Base-by-base conservation (phyloP, 257 asterid genomes). In the Linderniella brevidens region DNA sequence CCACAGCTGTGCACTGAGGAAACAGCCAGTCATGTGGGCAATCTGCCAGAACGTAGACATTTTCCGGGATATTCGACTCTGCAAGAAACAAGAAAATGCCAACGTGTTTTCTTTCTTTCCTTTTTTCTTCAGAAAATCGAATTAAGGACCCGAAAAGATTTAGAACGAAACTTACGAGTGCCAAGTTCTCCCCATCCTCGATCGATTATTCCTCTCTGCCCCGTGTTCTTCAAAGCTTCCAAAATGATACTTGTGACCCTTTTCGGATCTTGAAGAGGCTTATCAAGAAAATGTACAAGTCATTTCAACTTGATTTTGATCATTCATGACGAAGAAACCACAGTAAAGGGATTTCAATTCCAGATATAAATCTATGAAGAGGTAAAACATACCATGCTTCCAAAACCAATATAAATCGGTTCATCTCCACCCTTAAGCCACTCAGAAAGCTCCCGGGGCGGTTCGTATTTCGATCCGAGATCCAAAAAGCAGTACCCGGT, bases 181-280 rank as follows among this genome's bases (percentile, higher is more conserved):
- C 99, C 99, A 58, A 90, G 96, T 54, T 82, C 88, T 44, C 99
- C 99, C 99, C 99, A 90, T 53, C 99, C 99, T 50, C 86, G 82
- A 71, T 85, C 96, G 37, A 90, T 78, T 64, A 90, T 90, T 65
- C 96, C 99, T 66, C 99, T 69, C 63, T 90, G 94, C 35, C 93
- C 93, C 8, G 96, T 81, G 63, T 46, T 77, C 65, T 67, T 71
- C 59, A 90, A 57, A 35, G 99, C 88, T 53, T 85, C 99, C 84
- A 85, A 65, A 55, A 90, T 85, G 46, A 72, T 67, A 47, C 48
- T 58, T 0, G 93, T 85, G 19, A 92, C 81, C 70, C 67, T 75
- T 68, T 61, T 65, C 53, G 94, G 58, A 70, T 90, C 92, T 40
- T 85, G 96, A 53, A 90, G 82, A 61, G 96, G 99, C 99, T n/a